Evolutionary conservation across 2,329 filamentous ascomycete species (phyloP).

Genomic region (Aspergillus viridinutans): DNA sequence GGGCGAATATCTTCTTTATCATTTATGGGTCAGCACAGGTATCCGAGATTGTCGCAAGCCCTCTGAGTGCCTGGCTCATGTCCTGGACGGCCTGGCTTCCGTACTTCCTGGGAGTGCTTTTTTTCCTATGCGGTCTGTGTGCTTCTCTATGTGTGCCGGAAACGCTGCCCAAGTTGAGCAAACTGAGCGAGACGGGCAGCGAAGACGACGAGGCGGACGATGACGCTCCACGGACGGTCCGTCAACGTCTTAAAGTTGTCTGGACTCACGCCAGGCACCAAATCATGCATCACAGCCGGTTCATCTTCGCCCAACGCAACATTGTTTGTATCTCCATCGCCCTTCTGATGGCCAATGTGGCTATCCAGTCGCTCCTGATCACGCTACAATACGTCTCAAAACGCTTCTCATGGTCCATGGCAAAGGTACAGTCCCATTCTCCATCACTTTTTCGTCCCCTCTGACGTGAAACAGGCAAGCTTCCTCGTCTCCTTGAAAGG

Average conservation of each 20-base stretch:
- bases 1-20: slow-evolving; percentile 7
- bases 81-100: slow-evolving; percentile 5
- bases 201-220: background rate
- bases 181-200: background rate
- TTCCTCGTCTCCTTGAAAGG: slow-evolving; percentile 10
- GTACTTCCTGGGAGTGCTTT: slow-evolving; percentile 3
- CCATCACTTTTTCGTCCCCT: background rate
- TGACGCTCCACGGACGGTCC: background rate
- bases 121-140: slow-evolving; percentile 2
- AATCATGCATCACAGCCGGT: background rate
- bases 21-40: slow-evolving; percentile 2
- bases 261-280: background rate
- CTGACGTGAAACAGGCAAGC: background rate
- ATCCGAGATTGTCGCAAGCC: slow-evolving; percentile 8
- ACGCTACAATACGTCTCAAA: slow-evolving; percentile 12
- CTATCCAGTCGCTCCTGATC: slow-evolving; percentile 5
- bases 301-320: slow-evolving; percentile 1
- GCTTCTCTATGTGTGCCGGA: slow-evolving; percentile 6
- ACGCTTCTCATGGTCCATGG: slow-evolving; percentile 10
- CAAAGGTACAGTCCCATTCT: slow-evolving; percentile 4
- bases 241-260: background rate
- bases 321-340: slow-evolving; percentile 5
- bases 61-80: slow-evolving; percentile 12
- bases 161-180: slow-evolving; percentile 2
- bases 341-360: slow-evolving; percentile 5